Evolutionary conservation across 2,329 filamentous ascomycete genomes (phyloP), one percentile per base, ranked within the genome.

Genomic region (Xylariaceae sp.): DNA sequence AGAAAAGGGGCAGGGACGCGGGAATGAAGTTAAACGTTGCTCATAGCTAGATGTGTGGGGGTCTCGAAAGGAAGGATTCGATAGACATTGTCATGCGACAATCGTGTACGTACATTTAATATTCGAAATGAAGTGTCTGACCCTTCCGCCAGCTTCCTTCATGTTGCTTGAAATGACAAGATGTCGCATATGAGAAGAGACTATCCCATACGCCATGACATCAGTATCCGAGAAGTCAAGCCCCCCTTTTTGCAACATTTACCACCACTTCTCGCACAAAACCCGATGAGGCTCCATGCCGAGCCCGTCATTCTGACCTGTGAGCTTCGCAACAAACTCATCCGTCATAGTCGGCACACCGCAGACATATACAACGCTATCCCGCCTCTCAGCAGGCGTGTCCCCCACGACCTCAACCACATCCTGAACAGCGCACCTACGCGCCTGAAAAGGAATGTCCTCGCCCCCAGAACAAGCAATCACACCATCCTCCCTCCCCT

Each of bases 261-360:
- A 87, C 85, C 85, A 88, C 85, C 85, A 88, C 65, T 82, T 86
- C 72, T 87, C 85, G 61, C 75, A 81, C 60, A 86, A 72, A 2
- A 88, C 78, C 52, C 77, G 76, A 55, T 76, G 70, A 34, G 74
- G 66, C 8, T 77, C 72, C 67, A 84, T 75, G 0, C 75, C 77
- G 10, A 73, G 48, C 7, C 65, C 66, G 1, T 68, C 62, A 2
- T 35, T 8, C 1, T 65, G 54, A 1, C 72, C 69, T 2, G 72
- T 76, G 7, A 83, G 66, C 17, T 79, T 73, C 17, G 75, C 72
- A 0, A 87, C 83, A 64, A 88, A 79, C 53, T 81, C 78, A 69
- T 90, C 88, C 1, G 86, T 89, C 87, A 90, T 90, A 2, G 67
- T 66, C 9, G 85, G 85, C 11, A 87, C 81, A 1, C 88, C 88